Conservation (phyloP, 2,329 filamentous ascomycete species). For the Xylaria sp. region DNA sequence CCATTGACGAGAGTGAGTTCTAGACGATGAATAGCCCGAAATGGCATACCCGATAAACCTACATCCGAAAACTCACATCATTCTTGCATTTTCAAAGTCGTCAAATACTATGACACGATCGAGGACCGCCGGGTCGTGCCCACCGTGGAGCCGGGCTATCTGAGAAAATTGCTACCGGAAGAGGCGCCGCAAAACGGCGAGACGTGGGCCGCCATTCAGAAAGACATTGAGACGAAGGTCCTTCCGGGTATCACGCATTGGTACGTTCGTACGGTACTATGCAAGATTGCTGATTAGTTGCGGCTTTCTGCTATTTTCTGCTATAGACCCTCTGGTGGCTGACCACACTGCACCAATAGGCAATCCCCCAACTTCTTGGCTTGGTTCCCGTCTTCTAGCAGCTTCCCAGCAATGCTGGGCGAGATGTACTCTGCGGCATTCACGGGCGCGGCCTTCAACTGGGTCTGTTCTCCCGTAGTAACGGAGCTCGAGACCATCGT, state of each 20-base stretch:
- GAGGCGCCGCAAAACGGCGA: conserved; percentile 74
- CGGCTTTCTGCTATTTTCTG: neutral
- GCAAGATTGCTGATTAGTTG: neutral
- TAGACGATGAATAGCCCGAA: neutral
- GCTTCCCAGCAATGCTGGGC: conserved; percentile 86
- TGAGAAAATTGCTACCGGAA: conserved; percentile 79
- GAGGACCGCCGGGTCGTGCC: conserved; percentile 78
- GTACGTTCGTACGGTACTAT: conserved; percentile 48
- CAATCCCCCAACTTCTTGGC: conserved; percentile 95
- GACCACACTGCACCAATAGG: conserved; percentile 54
- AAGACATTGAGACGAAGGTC: conserved; percentile 86
- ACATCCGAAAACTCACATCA: conserved; percentile 24
- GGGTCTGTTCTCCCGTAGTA: conserved; percentile 91
- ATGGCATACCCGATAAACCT: neutral
- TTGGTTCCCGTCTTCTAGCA: conserved; percentile 87
- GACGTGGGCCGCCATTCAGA: conserved; percentile 81
- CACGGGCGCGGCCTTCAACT: conserved; percentile 93
- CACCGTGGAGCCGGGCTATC: conserved; percentile 84
- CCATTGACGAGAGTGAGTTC: conserved; percentile 82
- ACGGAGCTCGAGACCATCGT: conserved; percentile 95
- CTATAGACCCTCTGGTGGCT: neutral
- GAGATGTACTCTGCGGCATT: conserved; percentile 93
- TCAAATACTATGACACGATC: conserved; percentile 84
- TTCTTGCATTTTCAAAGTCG: conserved; percentile 65
- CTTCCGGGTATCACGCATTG: conserved; percentile 94